Conservation (phyloP, 139 green algal species). For the Yamagishiella unicocca region DNA sequence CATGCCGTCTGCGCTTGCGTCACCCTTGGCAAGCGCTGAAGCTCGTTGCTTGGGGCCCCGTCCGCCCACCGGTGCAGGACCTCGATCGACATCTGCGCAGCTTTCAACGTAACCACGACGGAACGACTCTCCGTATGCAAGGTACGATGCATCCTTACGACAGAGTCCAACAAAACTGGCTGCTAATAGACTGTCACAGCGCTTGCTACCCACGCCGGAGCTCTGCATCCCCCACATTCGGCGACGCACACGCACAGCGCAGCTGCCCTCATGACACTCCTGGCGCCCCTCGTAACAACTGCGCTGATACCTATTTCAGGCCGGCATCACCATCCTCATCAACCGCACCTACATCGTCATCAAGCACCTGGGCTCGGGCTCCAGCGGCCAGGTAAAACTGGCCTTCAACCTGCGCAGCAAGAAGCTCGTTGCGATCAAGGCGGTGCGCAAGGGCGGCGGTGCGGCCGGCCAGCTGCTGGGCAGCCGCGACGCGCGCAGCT, state of each 20-base stretch:
- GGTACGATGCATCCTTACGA: no score
- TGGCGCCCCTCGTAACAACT: no score
- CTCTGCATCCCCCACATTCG: no score
- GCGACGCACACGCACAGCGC: no score
- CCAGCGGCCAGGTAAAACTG: conserved; percentile 71
- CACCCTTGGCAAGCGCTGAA: no score
- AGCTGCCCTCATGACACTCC: no score
- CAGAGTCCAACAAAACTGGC: no score
- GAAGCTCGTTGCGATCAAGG: conserved; percentile 71
- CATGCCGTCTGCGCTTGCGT: no score
- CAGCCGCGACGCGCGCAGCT: conserved; percentile 31
- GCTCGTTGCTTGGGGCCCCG: no score
- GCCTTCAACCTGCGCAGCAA: conserved; percentile 63
- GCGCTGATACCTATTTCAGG: conserved; percentile 26
- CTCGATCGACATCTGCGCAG: conserved; percentile 52
- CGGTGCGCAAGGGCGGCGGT: conserved; percentile 54
- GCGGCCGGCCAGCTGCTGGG: not conserved
- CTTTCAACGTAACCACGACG: conserved; percentile 50
- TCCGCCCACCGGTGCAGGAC: no score
- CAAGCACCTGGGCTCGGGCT: conserved; percentile 71
- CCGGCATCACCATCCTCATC: conserved; percentile 63
- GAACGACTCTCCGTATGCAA: conserved; percentile 62
- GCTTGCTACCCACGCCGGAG: no score
- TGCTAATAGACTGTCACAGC: no score
- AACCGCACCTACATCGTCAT: conserved; percentile 75